Conservation (phyloP, 129 eudicot genomes). For the Lactuca sativa region DNA sequence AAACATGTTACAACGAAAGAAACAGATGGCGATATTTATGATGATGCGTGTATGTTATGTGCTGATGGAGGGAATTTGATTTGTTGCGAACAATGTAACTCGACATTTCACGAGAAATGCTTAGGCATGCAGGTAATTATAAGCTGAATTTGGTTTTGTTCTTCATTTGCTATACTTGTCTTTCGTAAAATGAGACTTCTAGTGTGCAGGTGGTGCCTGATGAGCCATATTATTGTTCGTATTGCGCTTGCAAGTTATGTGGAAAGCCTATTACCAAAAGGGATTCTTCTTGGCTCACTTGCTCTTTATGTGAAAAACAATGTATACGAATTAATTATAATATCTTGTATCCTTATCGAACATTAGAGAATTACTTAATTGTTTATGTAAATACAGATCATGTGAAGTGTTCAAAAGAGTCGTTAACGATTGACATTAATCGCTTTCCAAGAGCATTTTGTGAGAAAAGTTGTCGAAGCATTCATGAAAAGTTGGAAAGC, state of each 20-base stretch:
- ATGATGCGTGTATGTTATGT: constrained; percentile 66
- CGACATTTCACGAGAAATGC: constrained; percentile 60
- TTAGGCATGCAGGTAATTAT: constrained; percentile 51
- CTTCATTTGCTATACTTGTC: neutral
- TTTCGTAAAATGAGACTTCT: neutral
- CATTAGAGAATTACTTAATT: neutral
- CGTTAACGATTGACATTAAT: constrained; percentile 27
- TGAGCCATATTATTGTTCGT: constrained; percentile 61
- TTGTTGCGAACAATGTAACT: constrained; percentile 66
- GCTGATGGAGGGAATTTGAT: constrained; percentile 73
- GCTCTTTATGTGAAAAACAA: constrained; percentile 55
- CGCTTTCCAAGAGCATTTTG: constrained; percentile 45
- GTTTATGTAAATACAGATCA: constrained; percentile 41
- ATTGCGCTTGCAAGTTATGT: constrained; percentile 67
- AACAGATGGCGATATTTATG: constrained; percentile 33
- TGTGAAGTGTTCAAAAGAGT: constrained; percentile 35
- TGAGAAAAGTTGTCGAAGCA: constrained; percentile 51
- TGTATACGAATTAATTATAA: constrained; percentile 36
- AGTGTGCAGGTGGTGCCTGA: constrained; percentile 58
- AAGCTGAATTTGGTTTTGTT: neutral
- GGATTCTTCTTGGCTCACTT: constrained; percentile 33
- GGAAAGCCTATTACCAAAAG: constrained; percentile 30
- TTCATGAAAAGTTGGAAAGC: constrained; percentile 43
- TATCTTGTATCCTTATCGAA: neutral
- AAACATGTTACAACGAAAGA: constrained; percentile 22